These are phyloP conservation scores for Meyerozyma guilliermondii DNA, from an alignment of 1,139 yeast species.

Conservation along the genomic window DNA sequence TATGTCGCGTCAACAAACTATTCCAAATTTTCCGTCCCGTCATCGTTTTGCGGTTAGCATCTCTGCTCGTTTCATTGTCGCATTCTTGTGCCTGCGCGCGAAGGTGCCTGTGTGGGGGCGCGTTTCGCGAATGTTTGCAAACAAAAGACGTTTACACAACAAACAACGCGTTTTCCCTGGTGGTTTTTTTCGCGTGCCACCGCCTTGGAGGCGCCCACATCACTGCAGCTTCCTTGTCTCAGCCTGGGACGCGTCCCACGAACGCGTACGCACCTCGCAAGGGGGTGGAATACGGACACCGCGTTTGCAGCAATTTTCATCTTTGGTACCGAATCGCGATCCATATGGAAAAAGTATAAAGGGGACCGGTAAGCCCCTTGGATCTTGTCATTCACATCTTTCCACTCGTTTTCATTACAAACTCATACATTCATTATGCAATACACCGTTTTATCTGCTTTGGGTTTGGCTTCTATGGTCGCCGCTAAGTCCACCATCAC, in stretches of 20 bases:
- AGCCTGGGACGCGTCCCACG: slow-evolving; percentile 1
- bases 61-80: too few species aligned
- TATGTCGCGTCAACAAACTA: too few species aligned
- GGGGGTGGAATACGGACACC: not conserved
- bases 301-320: not conserved
- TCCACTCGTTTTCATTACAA: slow-evolving; percentile 9
- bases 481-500: slow-evolving; percentile 12
- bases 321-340: not conserved
- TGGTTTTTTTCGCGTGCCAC: not conserved
- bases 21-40: too few species aligned
- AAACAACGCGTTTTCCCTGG: not conserved
- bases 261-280: not conserved
- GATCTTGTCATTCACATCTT: not conserved
- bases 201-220: not conserved
- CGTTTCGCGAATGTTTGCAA: not conserved
- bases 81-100: too few species aligned
- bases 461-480: slow-evolving; percentile 24
- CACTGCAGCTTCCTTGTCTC: not conserved
- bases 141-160: not conserved
- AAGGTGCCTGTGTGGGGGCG: too few species aligned
- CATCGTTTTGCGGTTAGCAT: too few species aligned
- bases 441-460: slow-evolving; percentile 26
- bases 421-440: slow-evolving; percentile 20
- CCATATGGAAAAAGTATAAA: slow-evolving; percentile 8
- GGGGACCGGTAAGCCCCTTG: slow-evolving; percentile 5